Evolutionary conservation across 495 filamentous ascomycete species (phyloP).

Genomic region (Talaromyces wortmannii): DNA sequence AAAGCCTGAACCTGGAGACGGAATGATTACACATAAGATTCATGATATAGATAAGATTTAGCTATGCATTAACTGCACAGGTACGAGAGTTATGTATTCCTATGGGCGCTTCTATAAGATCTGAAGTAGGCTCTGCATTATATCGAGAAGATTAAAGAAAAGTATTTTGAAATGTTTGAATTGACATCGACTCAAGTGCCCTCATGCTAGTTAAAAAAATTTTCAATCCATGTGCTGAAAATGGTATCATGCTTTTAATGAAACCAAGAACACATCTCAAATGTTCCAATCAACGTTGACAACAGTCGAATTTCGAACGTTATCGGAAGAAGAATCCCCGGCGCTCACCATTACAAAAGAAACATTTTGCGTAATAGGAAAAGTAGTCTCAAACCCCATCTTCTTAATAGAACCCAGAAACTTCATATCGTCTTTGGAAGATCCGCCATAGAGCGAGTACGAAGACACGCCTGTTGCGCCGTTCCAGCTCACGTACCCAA

Average conservation of each 20-base stretch:
- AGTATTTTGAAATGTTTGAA: too few species aligned
- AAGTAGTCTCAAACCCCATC: not conserved
- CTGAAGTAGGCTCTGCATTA: too few species aligned
- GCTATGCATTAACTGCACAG: too few species aligned
- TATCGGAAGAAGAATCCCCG: not conserved
- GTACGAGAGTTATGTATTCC: too few species aligned
- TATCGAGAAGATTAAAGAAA: too few species aligned
- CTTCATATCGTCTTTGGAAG: not conserved
- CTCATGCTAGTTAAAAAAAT: too few species aligned
- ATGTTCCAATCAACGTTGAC: not conserved
- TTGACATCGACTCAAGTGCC: too few species aligned
- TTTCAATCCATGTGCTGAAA: too few species aligned
- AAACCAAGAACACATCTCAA: not conserved
- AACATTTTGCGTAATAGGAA: not conserved
- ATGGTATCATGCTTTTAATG: not conserved
- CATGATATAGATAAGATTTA: too few species aligned
- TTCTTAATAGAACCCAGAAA: conserved; percentile 6
- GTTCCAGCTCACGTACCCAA: conserved; percentile 16
- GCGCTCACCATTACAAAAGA: not conserved
- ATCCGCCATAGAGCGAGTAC: conserved; percentile 11
- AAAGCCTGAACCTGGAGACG: not conserved
- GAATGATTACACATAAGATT: too few species aligned
- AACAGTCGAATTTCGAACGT: not conserved
- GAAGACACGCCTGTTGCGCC: conserved; percentile 11
- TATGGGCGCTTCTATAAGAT: too few species aligned